Conservation (phyloP, 1,284 basidiomycete species). For the Ustilago curta region DNA sequence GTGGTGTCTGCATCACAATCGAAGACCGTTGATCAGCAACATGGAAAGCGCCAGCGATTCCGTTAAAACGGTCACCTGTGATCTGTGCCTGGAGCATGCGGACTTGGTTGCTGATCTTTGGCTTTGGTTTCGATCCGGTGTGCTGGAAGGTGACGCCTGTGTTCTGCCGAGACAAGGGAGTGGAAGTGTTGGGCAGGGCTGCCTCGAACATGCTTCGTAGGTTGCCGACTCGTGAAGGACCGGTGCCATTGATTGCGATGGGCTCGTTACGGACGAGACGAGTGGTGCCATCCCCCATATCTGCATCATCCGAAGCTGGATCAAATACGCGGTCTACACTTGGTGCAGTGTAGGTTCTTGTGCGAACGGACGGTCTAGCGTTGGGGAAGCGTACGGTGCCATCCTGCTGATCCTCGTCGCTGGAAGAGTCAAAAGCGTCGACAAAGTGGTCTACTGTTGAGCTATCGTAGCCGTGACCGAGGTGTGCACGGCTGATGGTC, state of each 20-base stretch:
- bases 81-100: slow-evolving; percentile 54
- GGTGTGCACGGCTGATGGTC: slow-evolving; percentile 33
- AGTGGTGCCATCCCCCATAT: slow-evolving; percentile 21
- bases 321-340: slow-evolving; percentile 40
- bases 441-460: slow-evolving; percentile 38
- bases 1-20: slow-evolving; percentile 8
- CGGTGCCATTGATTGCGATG: slow-evolving; percentile 34
- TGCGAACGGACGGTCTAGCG: slow-evolving; percentile 21
- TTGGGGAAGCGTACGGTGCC: not conserved
- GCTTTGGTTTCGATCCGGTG: slow-evolving; percentile 25
- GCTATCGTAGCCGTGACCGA: slow-evolving; percentile 42
- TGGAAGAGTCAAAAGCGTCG: slow-evolving; percentile 30
- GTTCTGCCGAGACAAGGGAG: slow-evolving; percentile 29
- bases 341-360: slow-evolving; percentile 44
- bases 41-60: slow-evolving; percentile 31
- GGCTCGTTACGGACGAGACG: slow-evolving; percentile 39
- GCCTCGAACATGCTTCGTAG: slow-evolving; percentile 46
- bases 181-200: slow-evolving; percentile 9
- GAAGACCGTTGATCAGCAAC: slow-evolving; percentile 27
- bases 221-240: slow-evolving; percentile 42
- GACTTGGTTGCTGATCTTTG: slow-evolving; percentile 44
- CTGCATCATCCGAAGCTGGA: slow-evolving; percentile 14
- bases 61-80: slow-evolving; percentile 49
- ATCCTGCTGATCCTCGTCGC: slow-evolving; percentile 29
- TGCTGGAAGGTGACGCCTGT: slow-evolving; percentile 17